Percentiles rank a stretch among this genome's conserved stretches.
Evolutionary conservation across 2,329 filamentous ascomycete species (phyloP).

Genomic region (Rosellinia necatrix): DNA sequence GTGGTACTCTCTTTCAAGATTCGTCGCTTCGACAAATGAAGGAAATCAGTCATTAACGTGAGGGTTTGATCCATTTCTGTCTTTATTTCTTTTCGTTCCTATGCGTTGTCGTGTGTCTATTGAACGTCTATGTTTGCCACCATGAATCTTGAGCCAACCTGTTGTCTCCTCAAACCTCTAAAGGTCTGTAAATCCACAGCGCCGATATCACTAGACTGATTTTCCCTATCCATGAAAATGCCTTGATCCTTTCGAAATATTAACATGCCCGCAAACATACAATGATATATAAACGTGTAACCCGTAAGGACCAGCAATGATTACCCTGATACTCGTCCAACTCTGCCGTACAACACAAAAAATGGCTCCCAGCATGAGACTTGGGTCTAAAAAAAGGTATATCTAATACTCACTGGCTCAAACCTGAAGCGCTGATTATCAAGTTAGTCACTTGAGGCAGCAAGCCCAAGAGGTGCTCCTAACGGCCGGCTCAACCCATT

Average conservation of each 20-base stretch:
- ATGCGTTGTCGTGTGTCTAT: slow-evolving; percentile 36
- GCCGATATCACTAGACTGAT: slow-evolving; percentile 30
- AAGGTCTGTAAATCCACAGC: slow-evolving; percentile 26
- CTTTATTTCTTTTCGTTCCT: slow-evolving; percentile 36
- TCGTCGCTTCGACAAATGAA: background rate
- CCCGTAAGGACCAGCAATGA: slow-evolving; percentile 30
- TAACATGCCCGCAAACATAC: slow-evolving; percentile 35
- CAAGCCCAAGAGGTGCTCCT: background rate
- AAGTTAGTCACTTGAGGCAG: slow-evolving; percentile 15
- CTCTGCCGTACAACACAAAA: slow-evolving; percentile 32
- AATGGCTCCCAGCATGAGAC: slow-evolving; percentile 24
- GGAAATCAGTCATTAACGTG: background rate
- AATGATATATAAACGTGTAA: slow-evolving; percentile 40
- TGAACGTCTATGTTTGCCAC: slow-evolving; percentile 34
- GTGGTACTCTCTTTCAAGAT: background rate
- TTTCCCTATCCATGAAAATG: slow-evolving; percentile 34
- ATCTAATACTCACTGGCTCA: slow-evolving; percentile 23
- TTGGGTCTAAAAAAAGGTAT: slow-evolving; percentile 22
- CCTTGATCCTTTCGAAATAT: slow-evolving; percentile 33
- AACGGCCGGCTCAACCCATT: slow-evolving; percentile 1
- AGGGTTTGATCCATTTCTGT: slow-evolving; percentile 28
- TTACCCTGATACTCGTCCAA: slow-evolving; percentile 21
- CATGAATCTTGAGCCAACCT: slow-evolving; percentile 23
- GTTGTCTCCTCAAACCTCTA: slow-evolving; percentile 17
- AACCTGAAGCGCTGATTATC: slow-evolving; percentile 12